A percentile compares a stretch with the other conserved stretches of the same genome.
phyloP scores from a whole-genome alignment of 2,329 filamentous ascomycete genomes.

The Stylonectria norvegica region DNA sequence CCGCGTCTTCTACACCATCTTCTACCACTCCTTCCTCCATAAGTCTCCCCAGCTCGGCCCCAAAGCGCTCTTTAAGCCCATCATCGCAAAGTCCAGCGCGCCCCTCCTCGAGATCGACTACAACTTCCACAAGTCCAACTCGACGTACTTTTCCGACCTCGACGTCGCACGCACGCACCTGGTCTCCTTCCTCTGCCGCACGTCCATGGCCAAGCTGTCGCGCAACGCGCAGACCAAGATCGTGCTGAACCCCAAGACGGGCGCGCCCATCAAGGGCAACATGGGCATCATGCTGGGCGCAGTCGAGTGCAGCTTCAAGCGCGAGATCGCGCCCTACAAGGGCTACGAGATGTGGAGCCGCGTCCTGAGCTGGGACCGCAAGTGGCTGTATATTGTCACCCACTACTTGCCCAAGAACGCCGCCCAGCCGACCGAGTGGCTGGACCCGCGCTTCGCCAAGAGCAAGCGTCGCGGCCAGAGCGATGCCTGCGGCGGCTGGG shows the following conservation, averaged over 20 bases:
- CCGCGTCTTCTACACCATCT: constrained; percentile 56
- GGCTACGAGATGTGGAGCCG: constrained; percentile 71
- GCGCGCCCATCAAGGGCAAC: constrained; percentile 48
- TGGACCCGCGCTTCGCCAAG: constrained; percentile 44
- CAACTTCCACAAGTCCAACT: constrained; percentile 79
- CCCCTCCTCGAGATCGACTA: constrained; percentile 79
- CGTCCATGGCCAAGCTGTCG: constrained; percentile 52
- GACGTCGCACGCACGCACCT: constrained; percentile 81
- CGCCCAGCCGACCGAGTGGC: constrained; percentile 53
- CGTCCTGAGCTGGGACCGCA: constrained; percentile 71
- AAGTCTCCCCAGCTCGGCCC: constrained; percentile 49
- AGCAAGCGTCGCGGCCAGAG: constrained; percentile 38
- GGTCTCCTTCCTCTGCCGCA: constrained; percentile 63
- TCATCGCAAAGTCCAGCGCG: constrained; percentile 63
- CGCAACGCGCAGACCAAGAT: constrained; percentile 47
- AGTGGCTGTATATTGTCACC: constrained; percentile 75
- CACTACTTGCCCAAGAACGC: constrained; percentile 66
- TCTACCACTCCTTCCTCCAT: constrained; percentile 51
- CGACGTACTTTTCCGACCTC: constrained; percentile 83
- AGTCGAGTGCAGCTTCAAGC: constrained; percentile 70
- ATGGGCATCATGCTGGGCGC: constrained; percentile 67
- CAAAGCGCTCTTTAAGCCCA: constrained; percentile 68
- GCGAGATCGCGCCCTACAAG: constrained; percentile 67
- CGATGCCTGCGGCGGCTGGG: constrained; percentile 43
- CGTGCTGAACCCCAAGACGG: constrained; percentile 47